A percentile compares a stretch with the other conserved stretches of the same genome.
These are phyloP conservation scores for Eucalyptus polybractea DNA, from an alignment of 345 rosid genomes.

Conservation along the genomic window DNA sequence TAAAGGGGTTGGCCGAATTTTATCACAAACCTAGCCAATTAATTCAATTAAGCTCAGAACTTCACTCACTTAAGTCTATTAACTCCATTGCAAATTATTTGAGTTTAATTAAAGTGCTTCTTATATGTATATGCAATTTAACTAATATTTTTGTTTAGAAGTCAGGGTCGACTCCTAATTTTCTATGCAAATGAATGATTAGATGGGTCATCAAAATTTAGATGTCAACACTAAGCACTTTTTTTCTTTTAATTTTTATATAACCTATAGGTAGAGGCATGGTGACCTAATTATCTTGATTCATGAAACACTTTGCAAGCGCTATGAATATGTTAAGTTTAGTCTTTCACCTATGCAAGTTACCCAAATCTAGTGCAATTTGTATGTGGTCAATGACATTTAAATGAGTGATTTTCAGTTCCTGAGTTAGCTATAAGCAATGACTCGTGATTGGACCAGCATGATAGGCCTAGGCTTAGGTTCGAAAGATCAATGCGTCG, in stretches of 20 bases:
- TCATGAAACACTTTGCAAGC: neutral
- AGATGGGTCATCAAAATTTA: neutral
- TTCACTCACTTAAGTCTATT: neutral
- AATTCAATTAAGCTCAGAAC: neutral
- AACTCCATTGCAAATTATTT: neutral
- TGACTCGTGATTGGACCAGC: neutral
- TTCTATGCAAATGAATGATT: neutral
- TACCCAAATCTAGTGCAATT: neutral
- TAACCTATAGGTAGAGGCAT: neutral
- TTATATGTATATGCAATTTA: no score
- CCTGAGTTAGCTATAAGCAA: neutral
- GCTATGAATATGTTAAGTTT: neutral
- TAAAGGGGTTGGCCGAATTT: neutral
- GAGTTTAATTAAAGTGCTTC: no score
- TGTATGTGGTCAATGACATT: neutral
- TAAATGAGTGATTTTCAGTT: neutral
- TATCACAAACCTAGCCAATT: neutral
- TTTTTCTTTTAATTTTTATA: neutral
- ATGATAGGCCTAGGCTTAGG: neutral
- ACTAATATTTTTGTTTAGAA: neutral
- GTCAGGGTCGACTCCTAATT: neutral
- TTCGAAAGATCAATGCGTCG: neutral
- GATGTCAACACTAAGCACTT: neutral
- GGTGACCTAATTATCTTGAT: neutral
- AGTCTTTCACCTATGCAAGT: neutral